Percentiles rank a stretch among this genome's conserved stretches.
Evolutionary conservation across 108 stramenopile species (phyloP).

Genomic region (Aurantiochytrium sp.): DNA sequence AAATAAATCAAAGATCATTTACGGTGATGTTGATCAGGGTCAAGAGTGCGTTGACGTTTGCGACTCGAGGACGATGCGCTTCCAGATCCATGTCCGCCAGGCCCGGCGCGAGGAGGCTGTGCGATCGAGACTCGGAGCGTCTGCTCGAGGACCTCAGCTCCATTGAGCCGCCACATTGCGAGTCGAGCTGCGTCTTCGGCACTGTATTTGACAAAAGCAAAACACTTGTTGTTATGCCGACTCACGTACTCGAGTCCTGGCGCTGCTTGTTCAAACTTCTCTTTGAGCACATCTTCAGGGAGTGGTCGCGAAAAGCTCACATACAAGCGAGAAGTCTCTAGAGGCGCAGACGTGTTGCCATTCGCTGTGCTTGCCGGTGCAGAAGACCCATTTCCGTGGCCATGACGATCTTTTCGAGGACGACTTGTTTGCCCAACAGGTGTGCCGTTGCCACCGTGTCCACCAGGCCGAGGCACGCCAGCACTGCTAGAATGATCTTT

Average conservation of each 20-base stretch:
- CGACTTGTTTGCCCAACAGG: no score
- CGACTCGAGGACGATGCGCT: not conserved
- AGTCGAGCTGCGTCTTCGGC: not conserved
- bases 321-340: not conserved
- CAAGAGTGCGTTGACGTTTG: not conserved
- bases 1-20: not conserved
- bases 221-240: not conserved
- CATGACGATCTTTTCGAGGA: no score
- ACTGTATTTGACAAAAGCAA: slow-evolving; percentile 7
- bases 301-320: not conserved
- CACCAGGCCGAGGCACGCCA: no score
- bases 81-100: not conserved
- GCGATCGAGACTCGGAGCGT: not conserved
- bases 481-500: no score
- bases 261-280: not conserved
- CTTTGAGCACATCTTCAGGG: not conserved
- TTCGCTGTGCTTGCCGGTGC: no score
- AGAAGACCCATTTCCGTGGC: no score
- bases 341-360: not conserved
- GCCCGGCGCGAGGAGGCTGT: not conserved
- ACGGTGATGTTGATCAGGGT: not conserved
- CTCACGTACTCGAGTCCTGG: slow-evolving; percentile 5
- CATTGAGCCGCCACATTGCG: not conserved
- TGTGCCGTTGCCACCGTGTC: no score
- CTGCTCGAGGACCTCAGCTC: not conserved